Evolutionary conservation across 441 rosid species (phyloP), one percentile per base, ranked within the genome.

Genomic region (Corymbia citriodora): DNA sequence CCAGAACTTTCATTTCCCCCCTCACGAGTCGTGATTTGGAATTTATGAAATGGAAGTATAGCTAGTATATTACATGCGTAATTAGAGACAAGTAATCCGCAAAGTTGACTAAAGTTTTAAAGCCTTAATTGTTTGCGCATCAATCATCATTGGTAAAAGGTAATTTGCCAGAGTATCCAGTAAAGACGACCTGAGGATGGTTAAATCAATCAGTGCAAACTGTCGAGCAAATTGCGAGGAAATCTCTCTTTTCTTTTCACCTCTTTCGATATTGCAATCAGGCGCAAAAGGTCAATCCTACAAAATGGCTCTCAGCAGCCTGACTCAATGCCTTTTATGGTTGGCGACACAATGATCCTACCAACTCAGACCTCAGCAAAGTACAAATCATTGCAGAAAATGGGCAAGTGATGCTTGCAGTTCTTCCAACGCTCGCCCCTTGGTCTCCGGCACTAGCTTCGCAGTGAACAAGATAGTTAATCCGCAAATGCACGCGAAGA

Each of bases 401-500:
- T 91, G 63, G 52, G 79, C 90, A 65, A 91, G 48, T 29, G 94
- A 92, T 40, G 95, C 94, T 89, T 97, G 97, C 91, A 96, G 91
- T 92, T 97, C 97, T 95, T 97, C 99, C 91, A 96, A 91, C 19
- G 96, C 94, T 70, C 93, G 92, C 40, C 97, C 98, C 92, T 96
- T 96, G 8, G 97, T 97, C 92, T 97, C 99, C 3, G 97, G 98
- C n/a, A 74, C 50, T 40, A 40, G 25, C 50, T 74, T 40, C 50
- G 6, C 83, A 19, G 83, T 40, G 83, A 74, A 74, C 40, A 74
- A 74, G 83, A 74, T 40, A 21, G 83, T 74, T 40, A 40, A 74
- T 40, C 50, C 50, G 14, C 83, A 74, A 74, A 40, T 21, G 29
- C 29, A 74, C 7, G 83, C 49, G 5, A 74, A 74, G 49, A 74